A percentile compares a stretch with the other conserved stretches of the same genome.
These are phyloP conservation scores for Tricholoma terreum DNA, from an alignment of 768 basidiomycete species.

Conservation along the genomic window DNA sequence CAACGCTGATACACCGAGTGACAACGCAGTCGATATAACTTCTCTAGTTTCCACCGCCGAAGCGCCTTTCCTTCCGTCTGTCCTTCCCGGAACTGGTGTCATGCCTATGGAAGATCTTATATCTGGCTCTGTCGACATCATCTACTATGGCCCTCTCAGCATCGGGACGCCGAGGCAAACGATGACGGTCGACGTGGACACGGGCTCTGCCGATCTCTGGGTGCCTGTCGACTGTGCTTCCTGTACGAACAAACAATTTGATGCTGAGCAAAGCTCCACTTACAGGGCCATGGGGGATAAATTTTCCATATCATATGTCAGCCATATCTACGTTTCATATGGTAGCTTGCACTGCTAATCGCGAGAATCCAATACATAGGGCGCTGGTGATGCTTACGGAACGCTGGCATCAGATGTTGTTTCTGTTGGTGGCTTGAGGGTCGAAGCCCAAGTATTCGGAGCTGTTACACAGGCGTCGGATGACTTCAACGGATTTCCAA, in stretches of 20 bases:
- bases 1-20: neutral
- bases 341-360: neutral
- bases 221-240: conserved; percentile 35
- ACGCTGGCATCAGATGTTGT: conserved; percentile 50
- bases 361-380: conserved; percentile 31
- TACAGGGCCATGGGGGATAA: conserved; percentile 27
- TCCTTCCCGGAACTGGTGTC: conserved; percentile 17
- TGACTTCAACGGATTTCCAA: conserved; percentile 51
- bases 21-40: neutral
- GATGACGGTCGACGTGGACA: conserved; percentile 62
- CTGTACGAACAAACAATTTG: conserved; percentile 40
- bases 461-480: conserved; percentile 43
- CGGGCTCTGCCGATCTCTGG: conserved; percentile 70
- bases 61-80: conserved; percentile 8
- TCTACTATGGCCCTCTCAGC: conserved; percentile 31
- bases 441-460: conserved; percentile 54
- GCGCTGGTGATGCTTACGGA: conserved; percentile 51
- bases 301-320: conserved; percentile 47
- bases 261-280: conserved; percentile 38
- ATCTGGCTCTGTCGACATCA: conserved; percentile 21
- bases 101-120: conserved; percentile 24
- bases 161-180: conserved; percentile 56
- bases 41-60: conserved; percentile 4
- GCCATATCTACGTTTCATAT: conserved; percentile 6
- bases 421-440: conserved; percentile 40